phyloP scores from a whole-genome alignment of 2,329 filamentous ascomycete genomes.

The Apiospora pterosperma region DNA sequence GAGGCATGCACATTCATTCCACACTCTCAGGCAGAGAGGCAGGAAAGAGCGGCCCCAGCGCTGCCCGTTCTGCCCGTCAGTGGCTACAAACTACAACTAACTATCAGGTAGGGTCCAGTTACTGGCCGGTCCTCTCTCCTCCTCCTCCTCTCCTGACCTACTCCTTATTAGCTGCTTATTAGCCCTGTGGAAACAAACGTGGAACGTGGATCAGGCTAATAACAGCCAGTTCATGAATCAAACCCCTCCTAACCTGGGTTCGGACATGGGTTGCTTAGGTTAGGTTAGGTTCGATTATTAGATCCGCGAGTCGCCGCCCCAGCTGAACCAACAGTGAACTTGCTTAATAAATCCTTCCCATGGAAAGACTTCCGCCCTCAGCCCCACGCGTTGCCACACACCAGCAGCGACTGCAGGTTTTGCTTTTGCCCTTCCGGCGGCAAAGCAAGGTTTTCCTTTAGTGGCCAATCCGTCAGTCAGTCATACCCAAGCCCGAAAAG shows the following conservation, averaged over 20 bases:
- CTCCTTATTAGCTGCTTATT: neutral
- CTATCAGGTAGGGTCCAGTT: neutral
- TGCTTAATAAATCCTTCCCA: neutral
- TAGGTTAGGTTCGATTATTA: neutral
- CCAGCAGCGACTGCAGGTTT: neutral
- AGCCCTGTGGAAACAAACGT: constrained; percentile 1
- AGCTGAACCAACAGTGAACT: neutral
- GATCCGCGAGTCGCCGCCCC: neutral
- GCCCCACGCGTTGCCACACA: neutral
- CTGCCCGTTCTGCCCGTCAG: neutral
- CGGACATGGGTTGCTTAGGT: neutral
- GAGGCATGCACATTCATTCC: too few relatives aligned
- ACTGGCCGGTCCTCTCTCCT: too few relatives aligned
- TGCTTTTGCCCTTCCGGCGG: neutral
- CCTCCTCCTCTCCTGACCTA: neutral
- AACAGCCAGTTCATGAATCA: neutral
- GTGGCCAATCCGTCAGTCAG: constrained; percentile 1
- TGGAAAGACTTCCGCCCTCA: neutral
- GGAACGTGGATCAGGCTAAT: constrained; percentile 2
- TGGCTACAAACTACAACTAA: too few relatives aligned
- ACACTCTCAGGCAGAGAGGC: neutral
- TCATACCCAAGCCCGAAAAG: neutral
- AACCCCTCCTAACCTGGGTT: neutral
- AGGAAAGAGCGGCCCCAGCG: neutral
- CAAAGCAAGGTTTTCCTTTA: neutral